Percentiles rank a stretch among this genome's conserved stretches.
Conservation (phyloP, 805 yeast species). For the Wickerhamomyces tratensis region DNA sequence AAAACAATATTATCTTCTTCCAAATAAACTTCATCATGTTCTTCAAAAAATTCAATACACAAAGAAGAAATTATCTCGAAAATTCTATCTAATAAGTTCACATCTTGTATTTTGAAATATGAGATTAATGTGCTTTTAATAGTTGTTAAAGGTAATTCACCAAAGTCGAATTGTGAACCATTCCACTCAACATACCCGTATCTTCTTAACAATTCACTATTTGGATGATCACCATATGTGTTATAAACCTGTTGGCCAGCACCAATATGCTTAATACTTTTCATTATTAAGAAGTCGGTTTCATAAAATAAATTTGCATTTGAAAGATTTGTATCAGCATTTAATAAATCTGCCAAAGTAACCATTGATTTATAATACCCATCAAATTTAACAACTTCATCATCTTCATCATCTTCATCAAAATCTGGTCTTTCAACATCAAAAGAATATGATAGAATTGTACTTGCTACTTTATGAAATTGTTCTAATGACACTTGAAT, state of each 20-base stretch:
- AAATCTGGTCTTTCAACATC: conserved; percentile 49
- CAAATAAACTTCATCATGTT: conserved; percentile 23
- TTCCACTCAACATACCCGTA: conserved; percentile 82
- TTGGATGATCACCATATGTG: conserved; percentile 86
- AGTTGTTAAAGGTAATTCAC: conserved; percentile 48
- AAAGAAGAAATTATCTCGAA: conserved; percentile 15
- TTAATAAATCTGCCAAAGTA: conserved; percentile 85
- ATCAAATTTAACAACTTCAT: conserved; percentile 26
- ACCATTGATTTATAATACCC: conserved; percentile 72
- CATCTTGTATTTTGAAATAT: conserved; percentile 9
- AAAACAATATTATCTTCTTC: conserved; percentile 31
- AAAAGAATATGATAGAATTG: conserved; percentile 85
- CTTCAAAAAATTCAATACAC: neutral
- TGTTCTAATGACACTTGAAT: conserved; percentile 37
- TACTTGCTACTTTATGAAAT: conserved; percentile 66
- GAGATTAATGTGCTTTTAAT: conserved; percentile 29
- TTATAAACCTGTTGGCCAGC: conserved; percentile 74
- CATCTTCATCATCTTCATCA: conserved; percentile 25
- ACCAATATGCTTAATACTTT: conserved; percentile 47
- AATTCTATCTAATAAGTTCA: conserved; percentile 24
- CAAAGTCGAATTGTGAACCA: conserved; percentile 73
- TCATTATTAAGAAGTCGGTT: conserved; percentile 51
- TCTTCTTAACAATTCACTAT: conserved; percentile 80
- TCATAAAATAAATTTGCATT: conserved; percentile 64
- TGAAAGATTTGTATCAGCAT: conserved; percentile 69